A percentile compares a stretch with the other conserved stretches of the same genome.
Evolutionary conservation across 805 yeast species (phyloP).

Genomic region (Sugiyamaella smithiae): DNA sequence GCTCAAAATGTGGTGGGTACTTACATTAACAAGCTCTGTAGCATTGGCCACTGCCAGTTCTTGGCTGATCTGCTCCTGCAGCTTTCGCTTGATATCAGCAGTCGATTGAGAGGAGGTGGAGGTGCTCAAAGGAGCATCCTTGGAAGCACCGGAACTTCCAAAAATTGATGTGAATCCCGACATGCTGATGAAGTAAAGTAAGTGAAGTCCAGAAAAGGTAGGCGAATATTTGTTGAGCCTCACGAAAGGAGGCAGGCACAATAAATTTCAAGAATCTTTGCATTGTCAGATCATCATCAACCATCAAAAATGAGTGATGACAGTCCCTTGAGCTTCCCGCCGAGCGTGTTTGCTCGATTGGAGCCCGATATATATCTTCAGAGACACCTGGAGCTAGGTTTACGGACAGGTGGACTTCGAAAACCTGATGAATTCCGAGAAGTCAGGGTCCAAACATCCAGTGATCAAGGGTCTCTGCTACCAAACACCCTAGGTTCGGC

Average conservation of each 20-base stretch:
- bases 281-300: too few relatives aligned
- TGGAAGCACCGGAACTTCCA: constrained; percentile 23
- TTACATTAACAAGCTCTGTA: constrained; percentile 69
- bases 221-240: too few relatives aligned
- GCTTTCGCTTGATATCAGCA: constrained; percentile 53
- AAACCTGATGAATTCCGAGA: constrained; percentile 69
- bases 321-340: too few relatives aligned
- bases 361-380: constrained; percentile 83
- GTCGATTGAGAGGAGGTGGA: constrained; percentile 11
- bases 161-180: constrained; percentile 25
- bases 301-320: too few relatives aligned
- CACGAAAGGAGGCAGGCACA: too few relatives aligned
- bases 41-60: constrained; percentile 93
- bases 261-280: too few relatives aligned
- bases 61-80: constrained; percentile 68
- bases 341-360: constrained; percentile 75
- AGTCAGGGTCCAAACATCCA: constrained; percentile 37
- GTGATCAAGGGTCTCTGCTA: constrained; percentile 21
- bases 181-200: constrained; percentile 16
- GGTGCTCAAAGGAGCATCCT: constrained; percentile 16
- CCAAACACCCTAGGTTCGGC: constrained; percentile 59
- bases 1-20: constrained; percentile 10
- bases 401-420: constrained; percentile 65
- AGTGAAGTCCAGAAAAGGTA: too few relatives aligned
- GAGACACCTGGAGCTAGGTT: constrained; percentile 69